These are phyloP conservation scores for Mytilinidion resinicola DNA, from an alignment of 495 filamentous ascomycete species.

Conservation along the genomic window DNA sequence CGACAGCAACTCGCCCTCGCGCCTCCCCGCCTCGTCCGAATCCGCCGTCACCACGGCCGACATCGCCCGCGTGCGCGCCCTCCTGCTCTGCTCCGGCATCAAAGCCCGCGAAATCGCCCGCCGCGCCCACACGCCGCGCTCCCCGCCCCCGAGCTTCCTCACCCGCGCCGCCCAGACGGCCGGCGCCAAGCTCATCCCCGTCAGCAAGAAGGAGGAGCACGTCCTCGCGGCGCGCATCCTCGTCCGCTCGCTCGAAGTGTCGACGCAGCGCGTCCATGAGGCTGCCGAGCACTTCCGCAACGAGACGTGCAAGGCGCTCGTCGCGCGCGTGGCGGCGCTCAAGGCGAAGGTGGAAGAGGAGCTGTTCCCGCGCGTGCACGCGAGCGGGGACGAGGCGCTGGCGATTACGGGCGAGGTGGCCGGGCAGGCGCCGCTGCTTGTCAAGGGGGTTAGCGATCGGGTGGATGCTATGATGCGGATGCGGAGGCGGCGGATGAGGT, in stretches of 20 bases:
- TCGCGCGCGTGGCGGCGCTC: constrained; percentile 43
- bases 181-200: constrained; percentile 39
- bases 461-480: constrained; percentile 66
- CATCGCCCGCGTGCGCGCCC: constrained; percentile 48
- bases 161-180: constrained; percentile 38
- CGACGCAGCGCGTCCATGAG: constrained; percentile 49
- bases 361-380: constrained; percentile 58
- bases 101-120: constrained; percentile 74
- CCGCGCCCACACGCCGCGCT: constrained; percentile 46
- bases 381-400: constrained; percentile 69
- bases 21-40: constrained; percentile 6
- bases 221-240: constrained; percentile 60
- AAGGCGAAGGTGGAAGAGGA: constrained; percentile 47
- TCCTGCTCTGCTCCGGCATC: constrained; percentile 75
- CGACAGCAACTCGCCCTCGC: constrained; percentile 36
- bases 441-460: constrained; percentile 70
- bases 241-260: constrained; percentile 48
- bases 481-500: constrained; percentile 62
- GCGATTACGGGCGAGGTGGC: constrained; percentile 65
- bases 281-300: constrained; percentile 48
- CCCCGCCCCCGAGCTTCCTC: constrained; percentile 36
- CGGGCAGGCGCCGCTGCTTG: constrained; percentile 62
- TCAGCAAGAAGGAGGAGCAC: constrained; percentile 57
- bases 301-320: constrained; percentile 41
- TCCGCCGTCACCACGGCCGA: not conserved